Evolutionary conservation across 2,329 filamentous ascomycete species (phyloP).

Genomic region (Fusarium xyrophilum): DNA sequence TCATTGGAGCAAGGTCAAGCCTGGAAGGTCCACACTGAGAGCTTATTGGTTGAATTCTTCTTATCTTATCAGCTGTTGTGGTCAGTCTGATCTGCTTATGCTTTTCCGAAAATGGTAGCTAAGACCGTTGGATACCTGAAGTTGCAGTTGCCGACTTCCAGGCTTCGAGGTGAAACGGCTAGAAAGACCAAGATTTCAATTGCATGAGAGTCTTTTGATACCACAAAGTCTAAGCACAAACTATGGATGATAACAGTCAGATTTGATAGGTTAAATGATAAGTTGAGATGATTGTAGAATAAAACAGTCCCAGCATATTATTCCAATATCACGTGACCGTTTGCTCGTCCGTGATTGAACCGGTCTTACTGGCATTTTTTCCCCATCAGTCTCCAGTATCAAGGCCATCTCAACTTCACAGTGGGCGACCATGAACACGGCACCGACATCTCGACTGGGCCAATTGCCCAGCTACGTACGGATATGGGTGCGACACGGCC

Average conservation of each 20-base stretch:
- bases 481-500: constrained; percentile 52
- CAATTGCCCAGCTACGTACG: constrained; percentile 53
- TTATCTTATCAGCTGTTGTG: constrained; percentile 36
- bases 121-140: background rate
- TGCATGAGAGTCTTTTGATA: background rate
- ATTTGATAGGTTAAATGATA: background rate
- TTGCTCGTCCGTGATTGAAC: constrained; percentile 24
- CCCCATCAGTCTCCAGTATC: constrained; percentile 24
- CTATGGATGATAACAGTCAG: background rate
- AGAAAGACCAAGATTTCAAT: background rate
- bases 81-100: background rate
- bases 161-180: background rate
- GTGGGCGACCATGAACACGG: constrained; percentile 49
- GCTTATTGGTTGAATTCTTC: constrained; percentile 26
- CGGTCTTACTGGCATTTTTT: constrained; percentile 32
- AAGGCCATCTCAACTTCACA: constrained; percentile 33
- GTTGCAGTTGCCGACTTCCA: constrained; percentile 1
- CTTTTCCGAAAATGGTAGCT: background rate
- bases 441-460: constrained; percentile 46
- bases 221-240: background rate
- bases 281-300: background rate
- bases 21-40: background rate
- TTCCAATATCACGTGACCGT: constrained; percentile 31
- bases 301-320: background rate
- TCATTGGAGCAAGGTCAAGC: constrained; percentile 42